Conservation (phyloP, 352 stramenopile genomes). For the Synura sp. region DNA sequence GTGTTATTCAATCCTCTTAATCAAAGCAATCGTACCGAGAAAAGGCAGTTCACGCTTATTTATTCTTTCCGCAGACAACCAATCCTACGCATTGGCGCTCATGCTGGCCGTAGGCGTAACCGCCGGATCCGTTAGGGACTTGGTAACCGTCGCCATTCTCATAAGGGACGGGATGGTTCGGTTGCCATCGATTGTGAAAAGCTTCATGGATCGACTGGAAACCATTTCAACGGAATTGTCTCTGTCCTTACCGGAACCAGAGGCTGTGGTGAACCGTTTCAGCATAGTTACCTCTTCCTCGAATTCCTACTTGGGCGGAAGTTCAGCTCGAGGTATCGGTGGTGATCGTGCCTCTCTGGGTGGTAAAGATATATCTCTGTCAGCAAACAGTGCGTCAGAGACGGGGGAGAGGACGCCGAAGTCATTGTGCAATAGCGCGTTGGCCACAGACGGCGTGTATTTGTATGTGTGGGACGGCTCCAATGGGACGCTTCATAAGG, state of each 20-base stretch:
- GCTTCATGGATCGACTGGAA: neutral
- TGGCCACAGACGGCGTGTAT: neutral
- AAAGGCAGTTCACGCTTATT: no score
- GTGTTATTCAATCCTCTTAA: no score
- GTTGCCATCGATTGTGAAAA: neutral
- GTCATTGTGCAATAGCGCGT: no score
- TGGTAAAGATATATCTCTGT: no score
- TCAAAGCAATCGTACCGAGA: no score
- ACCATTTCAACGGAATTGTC: neutral
- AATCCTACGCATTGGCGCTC: neutral
- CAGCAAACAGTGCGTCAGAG: no score
- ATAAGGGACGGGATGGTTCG: neutral
- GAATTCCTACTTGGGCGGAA: no score
- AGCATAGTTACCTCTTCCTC: no score
- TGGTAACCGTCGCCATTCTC: neutral
- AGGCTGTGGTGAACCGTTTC: neutral
- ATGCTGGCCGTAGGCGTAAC: neutral
- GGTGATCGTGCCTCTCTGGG: no score
- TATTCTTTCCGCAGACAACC: neutral
- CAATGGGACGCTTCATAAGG: neutral
- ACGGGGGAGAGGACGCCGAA: no score
- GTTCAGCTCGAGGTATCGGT: no score
- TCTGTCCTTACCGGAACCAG: neutral
- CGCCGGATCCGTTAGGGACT: neutral
- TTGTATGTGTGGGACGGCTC: neutral